Conservation (phyloP, 1,284 basidiomycete species). For the Ceratorhiza oryzae-sativae region DNA sequence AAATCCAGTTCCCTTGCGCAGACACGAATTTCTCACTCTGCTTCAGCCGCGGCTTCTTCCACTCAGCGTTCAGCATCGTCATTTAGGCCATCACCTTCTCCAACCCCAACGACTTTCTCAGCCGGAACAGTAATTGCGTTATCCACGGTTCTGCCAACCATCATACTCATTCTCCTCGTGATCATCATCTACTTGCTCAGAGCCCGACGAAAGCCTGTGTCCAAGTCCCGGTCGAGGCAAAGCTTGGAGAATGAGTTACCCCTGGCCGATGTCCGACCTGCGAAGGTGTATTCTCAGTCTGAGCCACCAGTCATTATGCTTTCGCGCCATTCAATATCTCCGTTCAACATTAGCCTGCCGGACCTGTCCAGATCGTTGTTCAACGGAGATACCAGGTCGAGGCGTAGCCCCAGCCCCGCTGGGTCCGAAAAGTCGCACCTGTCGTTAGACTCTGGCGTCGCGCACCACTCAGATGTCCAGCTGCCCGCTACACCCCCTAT, state of each 20-base stretch:
- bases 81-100: not conserved
- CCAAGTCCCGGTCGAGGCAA: not conserved
- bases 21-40: not conserved
- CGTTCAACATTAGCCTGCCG: constrained; percentile 12
- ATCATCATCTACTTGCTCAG: constrained; percentile 14
- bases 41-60: constrained; percentile 5
- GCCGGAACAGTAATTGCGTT: constrained; percentile 27
- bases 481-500: not conserved
- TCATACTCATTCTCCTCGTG: not conserved
- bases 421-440: not conserved
- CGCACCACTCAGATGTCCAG: not conserved
- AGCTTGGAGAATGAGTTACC: constrained; percentile 8
- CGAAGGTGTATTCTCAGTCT: not conserved
- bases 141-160: constrained; percentile 13
- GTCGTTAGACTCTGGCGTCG: constrained; percentile 16
- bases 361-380: not conserved
- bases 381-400: not conserved
- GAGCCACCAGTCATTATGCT: not conserved
- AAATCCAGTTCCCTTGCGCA: not conserved
- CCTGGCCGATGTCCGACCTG: constrained; percentile 5
- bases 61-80: not conserved
- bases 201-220: constrained; percentile 10
- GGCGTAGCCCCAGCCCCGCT: not conserved
- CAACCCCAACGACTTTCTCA: constrained; percentile 10
- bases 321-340: constrained; percentile 2